Percentiles rank a stretch among this genome's conserved stretches.
These are phyloP conservation scores for Wickerhamiella pararugosa DNA, from an alignment of 1,139 yeast genomes.

Conservation along the genomic window DNA sequence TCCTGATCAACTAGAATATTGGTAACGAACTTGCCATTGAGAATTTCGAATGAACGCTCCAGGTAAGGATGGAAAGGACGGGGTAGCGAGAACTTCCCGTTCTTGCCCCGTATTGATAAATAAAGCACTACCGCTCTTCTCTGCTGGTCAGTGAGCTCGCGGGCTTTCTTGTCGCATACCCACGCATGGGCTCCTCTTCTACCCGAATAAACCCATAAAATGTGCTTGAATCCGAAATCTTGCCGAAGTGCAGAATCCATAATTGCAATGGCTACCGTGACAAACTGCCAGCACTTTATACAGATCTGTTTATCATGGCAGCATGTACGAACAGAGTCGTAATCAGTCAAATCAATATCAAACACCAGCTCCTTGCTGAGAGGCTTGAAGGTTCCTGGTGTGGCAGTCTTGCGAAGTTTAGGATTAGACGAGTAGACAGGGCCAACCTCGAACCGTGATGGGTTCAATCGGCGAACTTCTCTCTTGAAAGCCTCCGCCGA, in stretches of 20 bases:
- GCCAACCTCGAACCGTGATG: conserved; percentile 90
- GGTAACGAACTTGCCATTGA: conserved; percentile 48
- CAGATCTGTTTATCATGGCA: conserved; percentile 80
- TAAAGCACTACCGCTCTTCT: conserved; percentile 74
- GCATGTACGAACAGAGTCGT: conserved; percentile 87
- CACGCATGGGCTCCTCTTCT: conserved; percentile 99
- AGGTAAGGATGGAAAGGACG: conserved; percentile 83
- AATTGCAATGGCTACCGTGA: conserved; percentile 71
- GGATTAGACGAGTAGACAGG: conserved; percentile 85
- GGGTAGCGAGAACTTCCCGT: conserved; percentile 32
- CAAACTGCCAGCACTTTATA: conserved; percentile 83
- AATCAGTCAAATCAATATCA: conserved; percentile 96
- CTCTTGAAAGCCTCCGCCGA: conserved; percentile 58
- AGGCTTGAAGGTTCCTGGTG: conserved; percentile 70
- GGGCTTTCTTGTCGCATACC: conserved; percentile 79
- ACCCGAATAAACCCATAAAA: conserved; percentile 94
- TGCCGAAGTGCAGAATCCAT: conserved; percentile 57
- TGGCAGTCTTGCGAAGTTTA: conserved; percentile 61
- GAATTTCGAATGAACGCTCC: conserved; percentile 48
- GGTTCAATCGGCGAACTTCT: conserved; percentile 57
- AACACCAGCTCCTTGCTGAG: conserved; percentile 76
- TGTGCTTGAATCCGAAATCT: conserved; percentile 78
- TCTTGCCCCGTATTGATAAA: conserved; percentile 56
- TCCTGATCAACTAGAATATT: conserved; percentile 69
- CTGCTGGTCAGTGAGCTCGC: conserved; percentile 53